These are phyloP conservation scores for Metarhizium rileyi DNA, from an alignment of 2,329 filamentous ascomycete species.

Conservation along the genomic window DNA sequence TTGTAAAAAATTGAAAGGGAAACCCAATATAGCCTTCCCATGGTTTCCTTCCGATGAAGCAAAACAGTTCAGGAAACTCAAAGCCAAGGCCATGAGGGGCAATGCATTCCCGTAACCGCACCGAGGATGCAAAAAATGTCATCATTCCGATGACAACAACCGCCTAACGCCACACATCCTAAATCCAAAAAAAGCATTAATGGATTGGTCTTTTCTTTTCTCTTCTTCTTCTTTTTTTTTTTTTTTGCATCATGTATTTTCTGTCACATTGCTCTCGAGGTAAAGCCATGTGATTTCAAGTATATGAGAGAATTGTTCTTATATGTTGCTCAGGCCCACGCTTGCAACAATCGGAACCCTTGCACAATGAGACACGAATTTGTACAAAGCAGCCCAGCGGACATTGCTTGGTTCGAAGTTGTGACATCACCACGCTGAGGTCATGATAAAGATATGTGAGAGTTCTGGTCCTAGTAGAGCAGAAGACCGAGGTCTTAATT, in stretches of 20 bases:
- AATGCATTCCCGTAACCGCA: neutral
- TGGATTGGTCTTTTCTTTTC: neutral
- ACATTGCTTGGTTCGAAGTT: neutral
- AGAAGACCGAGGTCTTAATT: conserved; percentile 50
- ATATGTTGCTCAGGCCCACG: neutral
- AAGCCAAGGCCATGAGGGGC: neutral
- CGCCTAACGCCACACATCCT: conserved; percentile 9
- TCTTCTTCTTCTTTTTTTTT: neutral
- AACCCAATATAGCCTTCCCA: neutral
- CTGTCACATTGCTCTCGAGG: neutral
- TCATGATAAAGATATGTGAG: neutral
- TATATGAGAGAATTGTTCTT: neutral
- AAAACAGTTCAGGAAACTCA: neutral
- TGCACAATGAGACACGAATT: neutral
- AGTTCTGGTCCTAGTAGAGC: neutral
- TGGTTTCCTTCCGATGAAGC: neutral
- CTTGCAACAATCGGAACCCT: neutral
- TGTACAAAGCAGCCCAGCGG: neutral
- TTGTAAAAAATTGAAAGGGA: neutral
- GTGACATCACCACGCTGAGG: neutral
- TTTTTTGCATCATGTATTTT: neutral
- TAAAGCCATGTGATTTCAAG: neutral
- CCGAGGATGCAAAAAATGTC: neutral
- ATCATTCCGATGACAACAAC: conserved; percentile 3
- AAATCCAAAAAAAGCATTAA: conserved; percentile 7